These are phyloP conservation scores for Periconia sp. DNA, from an alignment of 2,329 filamentous ascomycete species.

Conservation along the genomic window DNA sequence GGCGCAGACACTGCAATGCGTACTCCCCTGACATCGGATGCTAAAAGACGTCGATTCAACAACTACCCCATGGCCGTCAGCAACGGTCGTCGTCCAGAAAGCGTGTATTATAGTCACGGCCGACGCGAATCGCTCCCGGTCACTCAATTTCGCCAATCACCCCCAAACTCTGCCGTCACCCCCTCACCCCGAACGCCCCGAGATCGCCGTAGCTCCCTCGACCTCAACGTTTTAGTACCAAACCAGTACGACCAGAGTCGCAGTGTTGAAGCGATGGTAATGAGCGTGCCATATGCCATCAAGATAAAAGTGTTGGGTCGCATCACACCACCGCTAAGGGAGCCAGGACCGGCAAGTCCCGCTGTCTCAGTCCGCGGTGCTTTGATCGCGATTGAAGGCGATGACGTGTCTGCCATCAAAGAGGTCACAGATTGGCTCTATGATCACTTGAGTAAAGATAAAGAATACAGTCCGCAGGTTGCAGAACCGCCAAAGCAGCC, in stretches of 20 bases:
- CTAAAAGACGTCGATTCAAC: conserved; percentile 44
- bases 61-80: conserved; percentile 32
- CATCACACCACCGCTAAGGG: conserved; percentile 72
- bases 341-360: conserved; percentile 27
- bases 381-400: conserved; percentile 83
- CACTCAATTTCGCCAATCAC: conserved; percentile 36
- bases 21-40: conserved; percentile 40
- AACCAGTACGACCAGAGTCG: conserved; percentile 48
- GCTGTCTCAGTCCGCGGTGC: conserved; percentile 67
- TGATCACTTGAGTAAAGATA: conserved; percentile 58
- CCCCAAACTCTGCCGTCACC: conserved; percentile 40
- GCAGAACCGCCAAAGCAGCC: conserved; percentile 56
- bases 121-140: conserved; percentile 44
- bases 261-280: conserved; percentile 72
- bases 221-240: conserved; percentile 29
- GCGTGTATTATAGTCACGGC: conserved; percentile 43
- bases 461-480: conserved; percentile 57
- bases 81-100: conserved; percentile 65
- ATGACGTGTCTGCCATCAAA: conserved; percentile 66
- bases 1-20: conserved; percentile 33
- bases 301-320: conserved; percentile 79
- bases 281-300: conserved; percentile 73
- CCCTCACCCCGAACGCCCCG: conserved; percentile 41
- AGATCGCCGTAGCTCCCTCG: conserved; percentile 28
- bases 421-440: conserved; percentile 71